Conservation (phyloP, 1,284 basidiomycete genomes). For the Mycosarcoma maydis region DNA sequence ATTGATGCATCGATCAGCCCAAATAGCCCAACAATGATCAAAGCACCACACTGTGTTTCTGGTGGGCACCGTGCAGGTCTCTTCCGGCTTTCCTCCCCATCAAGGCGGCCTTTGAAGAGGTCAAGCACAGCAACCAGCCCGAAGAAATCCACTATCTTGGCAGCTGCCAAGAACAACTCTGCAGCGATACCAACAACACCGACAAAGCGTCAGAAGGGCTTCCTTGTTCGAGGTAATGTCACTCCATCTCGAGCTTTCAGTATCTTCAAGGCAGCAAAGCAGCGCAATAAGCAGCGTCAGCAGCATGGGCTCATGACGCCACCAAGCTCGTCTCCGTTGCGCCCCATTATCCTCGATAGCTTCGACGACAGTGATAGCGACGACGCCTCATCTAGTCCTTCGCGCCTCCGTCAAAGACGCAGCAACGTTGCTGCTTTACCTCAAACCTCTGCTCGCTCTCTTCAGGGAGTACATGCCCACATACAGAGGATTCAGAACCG, state of each 20-base stretch:
- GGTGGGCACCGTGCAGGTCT: conserved; percentile 5
- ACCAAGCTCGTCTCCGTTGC: conserved; percentile 33
- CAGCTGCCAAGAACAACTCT: neutral
- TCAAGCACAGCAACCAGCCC: conserved; percentile 2
- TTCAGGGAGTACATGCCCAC: neutral
- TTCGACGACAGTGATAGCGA: conserved; percentile 6
- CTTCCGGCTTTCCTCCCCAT: neutral
- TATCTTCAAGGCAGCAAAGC: conserved; percentile 40
- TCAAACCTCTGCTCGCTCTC: neutral
- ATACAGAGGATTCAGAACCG: conserved; percentile 3
- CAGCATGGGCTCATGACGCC: conserved; percentile 44
- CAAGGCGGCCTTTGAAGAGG: neutral
- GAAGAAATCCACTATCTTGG: conserved; percentile 12
- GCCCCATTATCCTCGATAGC: conserved; percentile 30
- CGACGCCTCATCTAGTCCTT: conserved; percentile 7
- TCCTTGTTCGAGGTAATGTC: conserved; percentile 53
- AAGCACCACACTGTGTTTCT: neutral
- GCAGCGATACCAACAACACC: conserved; percentile 32
- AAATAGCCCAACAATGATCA: conserved; percentile 1
- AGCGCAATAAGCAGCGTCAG: conserved; percentile 27
- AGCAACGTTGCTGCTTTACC: neutral
- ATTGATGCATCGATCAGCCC: too few species aligned
- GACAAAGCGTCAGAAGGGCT: conserved; percentile 29
- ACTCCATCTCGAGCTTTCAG: conserved; percentile 52
- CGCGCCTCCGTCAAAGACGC: neutral